phyloP scores from a whole-genome alignment of 306 rosid genomes.

The Cicer chorassanicum region DNA sequence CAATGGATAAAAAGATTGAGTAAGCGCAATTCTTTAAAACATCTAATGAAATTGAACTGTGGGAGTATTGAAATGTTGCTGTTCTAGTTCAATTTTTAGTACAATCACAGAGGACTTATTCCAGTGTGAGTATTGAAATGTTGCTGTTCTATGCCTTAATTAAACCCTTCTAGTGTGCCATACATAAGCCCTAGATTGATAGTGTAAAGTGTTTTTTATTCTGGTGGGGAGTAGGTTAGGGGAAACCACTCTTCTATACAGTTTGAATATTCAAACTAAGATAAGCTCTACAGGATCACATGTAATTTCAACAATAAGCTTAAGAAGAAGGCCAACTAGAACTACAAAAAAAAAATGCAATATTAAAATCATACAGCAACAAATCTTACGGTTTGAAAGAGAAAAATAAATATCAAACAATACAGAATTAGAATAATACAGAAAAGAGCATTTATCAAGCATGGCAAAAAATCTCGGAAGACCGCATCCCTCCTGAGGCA shows the following conservation, averaged over 20 bases:
- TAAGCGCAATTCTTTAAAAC: slow-evolving; percentile 5
- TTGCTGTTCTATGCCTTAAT: background rate
- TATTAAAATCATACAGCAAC: background rate
- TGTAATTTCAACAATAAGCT: slow-evolving; percentile 3
- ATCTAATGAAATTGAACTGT: slow-evolving; percentile 10
- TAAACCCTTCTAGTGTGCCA: background rate
- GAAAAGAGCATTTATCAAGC: slow-evolving; percentile 13
- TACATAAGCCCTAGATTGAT: background rate
- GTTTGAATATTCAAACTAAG: background rate
- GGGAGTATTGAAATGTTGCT: background rate
- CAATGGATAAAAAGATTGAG: slow-evolving; percentile 37
- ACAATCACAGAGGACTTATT: slow-evolving; percentile 4
- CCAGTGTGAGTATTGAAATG: background rate
- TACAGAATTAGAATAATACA: background rate
- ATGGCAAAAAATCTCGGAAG: slow-evolving; percentile 3
- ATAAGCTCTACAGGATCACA: background rate
- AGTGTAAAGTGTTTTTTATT: slow-evolving; percentile 1
- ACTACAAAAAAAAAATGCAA: background rate
- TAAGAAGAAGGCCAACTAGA: background rate
- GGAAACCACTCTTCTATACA: slow-evolving; percentile 5
- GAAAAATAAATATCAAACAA: slow-evolving; percentile 4
- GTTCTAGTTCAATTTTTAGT: background rate
- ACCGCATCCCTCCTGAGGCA: slow-evolving; percentile 1
- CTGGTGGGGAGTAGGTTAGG: slow-evolving; percentile 2
- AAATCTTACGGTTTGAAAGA: background rate